Percentiles rank a stretch among this genome's conserved stretches.
Evolutionary conservation across 2,329 filamentous ascomycete species (phyloP).

Genomic region (Mycosphaerella arachidis): DNA sequence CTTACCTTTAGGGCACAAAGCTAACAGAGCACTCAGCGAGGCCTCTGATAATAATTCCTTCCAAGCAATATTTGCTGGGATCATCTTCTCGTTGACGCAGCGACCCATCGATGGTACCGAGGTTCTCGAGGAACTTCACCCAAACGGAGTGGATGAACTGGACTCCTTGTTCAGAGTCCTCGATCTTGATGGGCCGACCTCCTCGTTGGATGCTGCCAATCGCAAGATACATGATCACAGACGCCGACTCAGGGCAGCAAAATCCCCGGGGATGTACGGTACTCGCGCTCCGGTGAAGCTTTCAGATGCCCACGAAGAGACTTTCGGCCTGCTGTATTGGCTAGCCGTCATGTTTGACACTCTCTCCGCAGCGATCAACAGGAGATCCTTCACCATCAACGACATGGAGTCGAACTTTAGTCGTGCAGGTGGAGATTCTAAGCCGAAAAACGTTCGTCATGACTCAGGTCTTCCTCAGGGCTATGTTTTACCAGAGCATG

Average conservation of each 20-base stretch:
- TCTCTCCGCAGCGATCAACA: constrained; percentile 17
- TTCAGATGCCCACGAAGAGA: constrained; percentile 13
- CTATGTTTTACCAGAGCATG: background rate
- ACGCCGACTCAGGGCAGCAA: constrained; percentile 7
- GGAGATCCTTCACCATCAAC: constrained; percentile 11
- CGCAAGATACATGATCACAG: constrained; percentile 18
- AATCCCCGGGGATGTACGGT: constrained; percentile 1
- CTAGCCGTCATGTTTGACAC: constrained; percentile 22
- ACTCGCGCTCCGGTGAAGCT: constrained; percentile 8
- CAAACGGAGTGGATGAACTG: constrained; percentile 8
- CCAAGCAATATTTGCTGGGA: constrained; percentile 16
- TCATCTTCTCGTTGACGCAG: constrained; percentile 19
- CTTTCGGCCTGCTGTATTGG: constrained; percentile 19
- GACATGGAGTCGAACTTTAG: constrained; percentile 13
- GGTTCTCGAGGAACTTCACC: background rate
- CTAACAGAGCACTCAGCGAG: constrained; percentile 11
- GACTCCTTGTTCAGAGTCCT: constrained; percentile 11
- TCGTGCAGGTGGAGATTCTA: background rate
- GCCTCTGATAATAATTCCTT: constrained; percentile 17
- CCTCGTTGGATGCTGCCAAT: constrained; percentile 13
- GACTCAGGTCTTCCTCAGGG: background rate
- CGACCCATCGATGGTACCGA: constrained; percentile 13
- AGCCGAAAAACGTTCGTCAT: background rate
- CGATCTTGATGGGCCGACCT: constrained; percentile 15
- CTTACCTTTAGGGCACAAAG: constrained; percentile 7